Conservation (phyloP, 2,329 filamentous ascomycete species). For the Calonectria naviculata region DNA sequence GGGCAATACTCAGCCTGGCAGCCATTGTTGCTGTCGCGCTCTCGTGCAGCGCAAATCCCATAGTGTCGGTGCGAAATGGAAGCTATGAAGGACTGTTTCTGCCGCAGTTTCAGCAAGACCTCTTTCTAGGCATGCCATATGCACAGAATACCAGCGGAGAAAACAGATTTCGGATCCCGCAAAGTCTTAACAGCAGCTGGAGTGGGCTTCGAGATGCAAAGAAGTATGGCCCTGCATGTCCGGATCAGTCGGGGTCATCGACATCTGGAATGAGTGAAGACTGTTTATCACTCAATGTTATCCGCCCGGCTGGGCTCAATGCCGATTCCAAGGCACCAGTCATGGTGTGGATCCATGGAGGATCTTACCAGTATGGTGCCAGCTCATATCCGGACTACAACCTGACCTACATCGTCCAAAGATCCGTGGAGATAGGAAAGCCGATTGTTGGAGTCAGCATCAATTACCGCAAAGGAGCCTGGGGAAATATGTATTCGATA, state of each 20-base stretch:
- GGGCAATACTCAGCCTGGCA: not conserved
- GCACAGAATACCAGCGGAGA: not conserved
- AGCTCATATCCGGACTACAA: conserved; percentile 64
- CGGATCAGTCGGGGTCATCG: not conserved
- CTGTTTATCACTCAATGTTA: conserved; percentile 45
- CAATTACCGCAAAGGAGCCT: conserved; percentile 10
- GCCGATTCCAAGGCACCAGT: conserved; percentile 25
- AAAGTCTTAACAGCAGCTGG: not conserved
- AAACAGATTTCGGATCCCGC: not conserved
- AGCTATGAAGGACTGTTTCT: not conserved
- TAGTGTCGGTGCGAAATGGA: not conserved
- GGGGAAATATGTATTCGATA: not conserved
- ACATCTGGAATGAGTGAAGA: conserved; percentile 31
- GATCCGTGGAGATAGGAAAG: conserved; percentile 52
- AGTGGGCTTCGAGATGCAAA: not conserved
- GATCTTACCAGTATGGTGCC: conserved; percentile 49
- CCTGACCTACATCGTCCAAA: conserved; percentile 63
- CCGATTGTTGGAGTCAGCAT: conserved; percentile 50
- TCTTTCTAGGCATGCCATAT: conserved; percentile 1
- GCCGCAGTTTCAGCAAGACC: not conserved
- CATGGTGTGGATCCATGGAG: conserved; percentile 41
- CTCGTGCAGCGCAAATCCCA: not conserved
- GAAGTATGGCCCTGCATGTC: not conserved
- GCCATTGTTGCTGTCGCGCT: not conserved
- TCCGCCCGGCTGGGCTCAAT: conserved; percentile 37